These are phyloP conservation scores for Colletotrichum kahawae DNA, from an alignment of 2,329 filamentous ascomycete genomes.

Conservation along the genomic window DNA sequence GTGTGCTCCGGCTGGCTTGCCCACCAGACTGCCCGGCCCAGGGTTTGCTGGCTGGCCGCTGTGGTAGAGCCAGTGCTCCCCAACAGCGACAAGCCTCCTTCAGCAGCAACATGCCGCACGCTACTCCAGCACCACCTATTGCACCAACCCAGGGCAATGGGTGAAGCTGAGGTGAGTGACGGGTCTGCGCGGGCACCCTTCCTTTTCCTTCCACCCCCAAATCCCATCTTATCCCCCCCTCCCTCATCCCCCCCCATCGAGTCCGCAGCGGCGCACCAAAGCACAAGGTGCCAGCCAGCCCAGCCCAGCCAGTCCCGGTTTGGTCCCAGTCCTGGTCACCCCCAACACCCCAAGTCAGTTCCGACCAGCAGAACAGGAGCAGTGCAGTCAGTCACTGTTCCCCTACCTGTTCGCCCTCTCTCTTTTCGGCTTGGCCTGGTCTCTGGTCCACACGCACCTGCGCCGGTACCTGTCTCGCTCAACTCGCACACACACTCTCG, in stretches of 20 bases:
- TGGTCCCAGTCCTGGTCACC: neutral
- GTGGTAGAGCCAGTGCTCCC: conserved; percentile 6
- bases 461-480: conserved; percentile 18
- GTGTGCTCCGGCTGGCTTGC: neutral
- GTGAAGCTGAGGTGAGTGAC: neutral
- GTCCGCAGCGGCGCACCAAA: conserved; percentile 12
- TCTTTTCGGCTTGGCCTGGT: conserved; percentile 7
- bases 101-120: neutral
- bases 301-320: conserved; percentile 12
- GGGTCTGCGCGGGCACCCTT: neutral
- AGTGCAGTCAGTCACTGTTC: conserved; percentile 12
- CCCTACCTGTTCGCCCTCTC: conserved; percentile 2
- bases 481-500: conserved; percentile 11
- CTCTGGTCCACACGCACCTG: conserved; percentile 18
- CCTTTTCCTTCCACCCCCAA: neutral
- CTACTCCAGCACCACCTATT: neutral
- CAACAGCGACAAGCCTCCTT: neutral
- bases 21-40: neutral
- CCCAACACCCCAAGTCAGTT: neutral
- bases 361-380: neutral
- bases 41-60: neutral
- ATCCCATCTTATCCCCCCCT: conserved; percentile 3
- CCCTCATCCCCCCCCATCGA: neutral
- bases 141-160: neutral
- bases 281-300: conserved; percentile 1